Evolutionary conservation across 805 yeast genomes (phyloP).

Genomic region (Yarrowia sp.): DNA sequence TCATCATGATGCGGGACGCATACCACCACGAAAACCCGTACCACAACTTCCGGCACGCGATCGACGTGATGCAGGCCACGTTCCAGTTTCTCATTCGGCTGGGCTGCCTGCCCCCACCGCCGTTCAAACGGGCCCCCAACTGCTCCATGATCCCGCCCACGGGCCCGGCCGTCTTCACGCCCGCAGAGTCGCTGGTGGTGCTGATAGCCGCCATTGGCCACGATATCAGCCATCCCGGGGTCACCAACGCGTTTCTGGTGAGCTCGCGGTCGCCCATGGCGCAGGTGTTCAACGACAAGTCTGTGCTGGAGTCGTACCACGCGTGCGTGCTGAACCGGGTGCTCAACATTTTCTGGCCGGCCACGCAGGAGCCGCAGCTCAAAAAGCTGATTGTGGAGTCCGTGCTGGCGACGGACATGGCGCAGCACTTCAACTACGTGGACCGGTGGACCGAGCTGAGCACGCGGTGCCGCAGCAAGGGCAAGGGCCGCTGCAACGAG

Average conservation of each 20-base stretch:
- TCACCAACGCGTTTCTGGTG: constrained; percentile 72
- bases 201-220: constrained; percentile 87
- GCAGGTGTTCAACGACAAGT: constrained; percentile 54
- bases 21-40: constrained; percentile 85
- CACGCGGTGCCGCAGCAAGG: not conserved
- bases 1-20: constrained; percentile 67
- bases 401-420: constrained; percentile 91
- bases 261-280: constrained; percentile 62
- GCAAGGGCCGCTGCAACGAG: constrained; percentile 13
- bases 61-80: constrained; percentile 90
- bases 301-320: constrained; percentile 83
- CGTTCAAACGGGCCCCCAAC: constrained; percentile 7
- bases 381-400: constrained; percentile 38
- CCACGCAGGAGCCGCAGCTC: constrained; percentile 26
- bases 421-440: constrained; percentile 66
- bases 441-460: constrained; percentile 11
- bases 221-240: constrained; percentile 95
- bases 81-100: constrained; percentile 51
- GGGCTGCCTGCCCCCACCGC: constrained; percentile 35
- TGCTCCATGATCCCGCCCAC: not conserved
- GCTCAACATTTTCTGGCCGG: constrained; percentile 53
- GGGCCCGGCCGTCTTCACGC: constrained; percentile 31
- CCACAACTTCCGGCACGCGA: constrained; percentile 94
- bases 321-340: constrained; percentile 56
- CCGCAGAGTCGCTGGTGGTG: constrained; percentile 53